Evolutionary conservation across 139 green algal genomes (phyloP).

Genomic region (Edaphochlamys debaryana): DNA sequence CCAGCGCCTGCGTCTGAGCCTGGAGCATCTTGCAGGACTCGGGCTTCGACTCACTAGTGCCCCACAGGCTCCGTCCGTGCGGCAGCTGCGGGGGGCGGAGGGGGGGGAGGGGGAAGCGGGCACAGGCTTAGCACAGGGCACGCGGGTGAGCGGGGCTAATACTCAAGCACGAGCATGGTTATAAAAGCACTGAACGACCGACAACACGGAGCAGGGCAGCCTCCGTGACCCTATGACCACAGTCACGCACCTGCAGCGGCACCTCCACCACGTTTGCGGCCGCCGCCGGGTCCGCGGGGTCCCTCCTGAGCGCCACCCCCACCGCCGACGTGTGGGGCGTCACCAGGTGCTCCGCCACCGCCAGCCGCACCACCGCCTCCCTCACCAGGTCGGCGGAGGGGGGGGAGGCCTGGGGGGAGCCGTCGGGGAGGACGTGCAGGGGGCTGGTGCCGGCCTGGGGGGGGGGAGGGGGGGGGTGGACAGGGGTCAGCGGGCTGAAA

Average conservation of each 20-base stretch:
- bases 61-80: no score
- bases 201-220: no score
- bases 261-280: slow-evolving; percentile 30
- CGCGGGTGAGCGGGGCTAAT: no score
- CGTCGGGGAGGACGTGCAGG: slow-evolving; percentile 42
- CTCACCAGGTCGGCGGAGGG: slow-evolving; percentile 23
- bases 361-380: slow-evolving; percentile 31
- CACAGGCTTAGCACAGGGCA: no score
- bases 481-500: not conserved
- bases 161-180: no score
- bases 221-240: no score
- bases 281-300: slow-evolving; percentile 20
- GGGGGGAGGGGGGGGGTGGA: not conserved
- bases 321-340: slow-evolving; percentile 50
- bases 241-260: slow-evolving; percentile 35
- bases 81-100: no score
- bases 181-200: no score
- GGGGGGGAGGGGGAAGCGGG: no score
- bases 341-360: slow-evolving; percentile 42
- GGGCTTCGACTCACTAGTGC: no score
- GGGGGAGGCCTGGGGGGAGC: not conserved
- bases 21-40: no score
- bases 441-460: slow-evolving; percentile 11
- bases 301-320: slow-evolving; percentile 45
- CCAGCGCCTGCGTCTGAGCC: no score